phyloP scores from a whole-genome alignment of 2,329 filamentous ascomycete species.

The Botryotinia globosa region DNA sequence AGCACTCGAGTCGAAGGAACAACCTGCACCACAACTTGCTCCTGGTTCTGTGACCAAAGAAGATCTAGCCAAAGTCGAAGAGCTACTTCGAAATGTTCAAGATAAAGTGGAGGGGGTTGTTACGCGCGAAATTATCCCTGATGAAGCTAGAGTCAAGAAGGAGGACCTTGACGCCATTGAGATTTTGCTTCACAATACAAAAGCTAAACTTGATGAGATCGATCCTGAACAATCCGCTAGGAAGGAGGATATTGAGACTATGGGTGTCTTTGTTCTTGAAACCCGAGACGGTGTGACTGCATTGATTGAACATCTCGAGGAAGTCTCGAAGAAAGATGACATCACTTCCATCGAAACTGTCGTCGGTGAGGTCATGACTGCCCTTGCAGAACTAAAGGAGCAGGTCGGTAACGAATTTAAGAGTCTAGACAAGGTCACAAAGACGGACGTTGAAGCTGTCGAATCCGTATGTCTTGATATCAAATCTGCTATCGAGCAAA shows the following conservation, averaged over 20 bases:
- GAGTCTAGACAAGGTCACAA: constrained; percentile 63
- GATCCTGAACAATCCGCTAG: constrained; percentile 68
- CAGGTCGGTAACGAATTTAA: constrained; percentile 44
- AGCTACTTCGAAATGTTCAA: constrained; percentile 55
- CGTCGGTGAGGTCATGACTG: constrained; percentile 71
- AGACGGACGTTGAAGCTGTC: constrained; percentile 78
- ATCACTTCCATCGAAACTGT: constrained; percentile 73
- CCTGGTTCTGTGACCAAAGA: constrained; percentile 48
- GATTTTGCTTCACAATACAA: constrained; percentile 84
- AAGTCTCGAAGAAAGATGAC: constrained; percentile 74
- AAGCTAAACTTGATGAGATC: constrained; percentile 81
- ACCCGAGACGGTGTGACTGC: constrained; percentile 70
- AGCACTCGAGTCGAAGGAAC: constrained; percentile 59
- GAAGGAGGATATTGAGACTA: constrained; percentile 58
- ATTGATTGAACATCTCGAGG: constrained; percentile 65
- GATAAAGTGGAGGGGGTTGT: constrained; percentile 54
- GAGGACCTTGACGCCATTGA: constrained; percentile 91
- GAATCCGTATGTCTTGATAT: constrained; percentile 81
- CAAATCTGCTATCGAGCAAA: constrained; percentile 72
- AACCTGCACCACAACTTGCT: constrained; percentile 42
- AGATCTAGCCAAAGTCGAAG: constrained; percentile 55
- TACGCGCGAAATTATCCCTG: constrained; percentile 40
- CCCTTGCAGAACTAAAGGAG: constrained; percentile 69
- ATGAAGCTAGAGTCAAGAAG: constrained; percentile 58
- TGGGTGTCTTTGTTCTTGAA: constrained; percentile 61